Conservation (phyloP, 495 filamentous ascomycete species). For the Hypoxylon lenormandii region DNA sequence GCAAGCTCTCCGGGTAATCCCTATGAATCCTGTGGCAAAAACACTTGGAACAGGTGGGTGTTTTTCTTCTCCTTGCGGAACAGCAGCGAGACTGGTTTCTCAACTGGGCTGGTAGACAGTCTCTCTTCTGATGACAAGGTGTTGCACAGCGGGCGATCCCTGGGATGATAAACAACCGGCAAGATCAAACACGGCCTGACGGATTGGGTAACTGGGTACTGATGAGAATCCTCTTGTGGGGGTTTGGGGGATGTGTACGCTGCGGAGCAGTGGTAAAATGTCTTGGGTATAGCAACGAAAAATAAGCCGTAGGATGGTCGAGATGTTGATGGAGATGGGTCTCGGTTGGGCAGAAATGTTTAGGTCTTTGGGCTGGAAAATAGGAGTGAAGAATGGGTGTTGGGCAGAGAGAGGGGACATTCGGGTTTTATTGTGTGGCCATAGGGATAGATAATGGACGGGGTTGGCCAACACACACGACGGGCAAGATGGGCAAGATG, state of each 20-base stretch:
- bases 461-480: slow-evolving; percentile 44
- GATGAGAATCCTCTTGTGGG: slow-evolving; percentile 45
- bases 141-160: slow-evolving; percentile 38
- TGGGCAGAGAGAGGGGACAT: slow-evolving; percentile 63
- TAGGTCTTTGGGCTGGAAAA: slow-evolving; percentile 61
- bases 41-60: slow-evolving; percentile 34
- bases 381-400: slow-evolving; percentile 58
- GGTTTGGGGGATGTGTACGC: slow-evolving; percentile 16
- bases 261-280: slow-evolving; percentile 35
- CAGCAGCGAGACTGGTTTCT: slow-evolving; percentile 51
- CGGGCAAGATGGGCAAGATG: slow-evolving; percentile 30
- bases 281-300: slow-evolving; percentile 50
- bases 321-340: slow-evolving; percentile 44
- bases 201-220: too few species aligned
- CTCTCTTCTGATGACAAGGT: slow-evolving; percentile 34
- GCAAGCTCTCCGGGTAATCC: slow-evolving; percentile 44
- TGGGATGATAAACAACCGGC: slow-evolving; percentile 42
- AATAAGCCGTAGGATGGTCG: slow-evolving; percentile 45
- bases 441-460: slow-evolving; percentile 35
- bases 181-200: slow-evolving; percentile 41
- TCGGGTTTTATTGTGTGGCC: slow-evolving; percentile 62
- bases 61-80: slow-evolving; percentile 46
- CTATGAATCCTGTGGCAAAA: slow-evolving; percentile 50
- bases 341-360: slow-evolving; percentile 62
- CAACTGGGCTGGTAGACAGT: slow-evolving; percentile 42